These are phyloP conservation scores for Curvularia hawaiiensis DNA, from an alignment of 2,329 filamentous ascomycete genomes.

Conservation along the genomic window DNA sequence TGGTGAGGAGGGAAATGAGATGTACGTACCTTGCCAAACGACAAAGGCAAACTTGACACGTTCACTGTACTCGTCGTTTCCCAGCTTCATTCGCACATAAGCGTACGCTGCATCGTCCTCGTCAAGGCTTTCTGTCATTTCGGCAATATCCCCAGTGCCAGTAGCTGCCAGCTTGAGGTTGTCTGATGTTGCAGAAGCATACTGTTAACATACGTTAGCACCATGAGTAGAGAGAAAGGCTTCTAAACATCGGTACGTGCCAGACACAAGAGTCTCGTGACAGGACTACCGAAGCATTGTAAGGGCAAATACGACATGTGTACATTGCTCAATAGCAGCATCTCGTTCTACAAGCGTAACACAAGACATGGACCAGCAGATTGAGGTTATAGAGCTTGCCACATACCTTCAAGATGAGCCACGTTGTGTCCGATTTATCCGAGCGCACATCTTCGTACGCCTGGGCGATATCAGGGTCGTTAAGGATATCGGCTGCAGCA, in stretches of 20 bases:
- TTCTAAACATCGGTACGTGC: neutral
- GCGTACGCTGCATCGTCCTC: conserved; percentile 68
- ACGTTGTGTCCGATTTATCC: conserved; percentile 69
- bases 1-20: neutral
- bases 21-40: conserved; percentile 67
- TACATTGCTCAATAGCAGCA: neutral
- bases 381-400: neutral
- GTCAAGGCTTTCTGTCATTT: conserved; percentile 63
- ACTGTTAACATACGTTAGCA: conserved; percentile 10
- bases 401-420: conserved; percentile 67
- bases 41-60: conserved; percentile 71
- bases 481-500: conserved; percentile 37
- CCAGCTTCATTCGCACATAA: conserved; percentile 64
- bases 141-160: conserved; percentile 64
- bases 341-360: neutral
- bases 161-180: conserved; percentile 62
- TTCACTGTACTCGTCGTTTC: conserved; percentile 72
- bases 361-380: neutral
- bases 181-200: conserved; percentile 57
- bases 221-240: neutral
- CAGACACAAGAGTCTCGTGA: neutral
- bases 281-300: neutral
- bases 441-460: conserved; percentile 71
- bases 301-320: neutral
- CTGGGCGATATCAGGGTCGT: conserved; percentile 61